Conservation (phyloP, 2,329 filamentous ascomycete genomes). For the Calonectria crousiana region DNA sequence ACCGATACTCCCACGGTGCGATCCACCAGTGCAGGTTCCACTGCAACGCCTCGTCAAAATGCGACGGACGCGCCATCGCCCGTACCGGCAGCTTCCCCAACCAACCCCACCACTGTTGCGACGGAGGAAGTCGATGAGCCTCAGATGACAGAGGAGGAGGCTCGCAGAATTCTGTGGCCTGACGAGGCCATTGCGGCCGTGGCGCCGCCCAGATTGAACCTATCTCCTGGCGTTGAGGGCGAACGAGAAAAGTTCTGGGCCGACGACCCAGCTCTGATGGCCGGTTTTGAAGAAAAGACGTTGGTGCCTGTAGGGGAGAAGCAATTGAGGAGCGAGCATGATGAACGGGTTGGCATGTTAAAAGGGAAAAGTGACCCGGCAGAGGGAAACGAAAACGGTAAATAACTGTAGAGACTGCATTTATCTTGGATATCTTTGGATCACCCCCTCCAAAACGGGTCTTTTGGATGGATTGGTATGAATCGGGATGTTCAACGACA, state of each 20-base stretch:
- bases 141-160: conserved; percentile 56
- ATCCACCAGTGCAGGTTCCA: conserved; percentile 32
- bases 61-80: conserved; percentile 22
- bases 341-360: conserved; percentile 41
- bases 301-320: conserved; percentile 51
- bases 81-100: conserved; percentile 11
- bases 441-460: neutral
- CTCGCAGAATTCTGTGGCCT: conserved; percentile 55
- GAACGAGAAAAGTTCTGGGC: conserved; percentile 56
- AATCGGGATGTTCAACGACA: neutral
- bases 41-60: conserved; percentile 36
- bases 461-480: neutral
- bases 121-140: conserved; percentile 44
- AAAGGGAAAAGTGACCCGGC: conserved; percentile 34
- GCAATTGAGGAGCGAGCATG: conserved; percentile 50
- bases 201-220: conserved; percentile 7
- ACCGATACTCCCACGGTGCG: conserved; percentile 37
- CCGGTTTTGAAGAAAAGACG: conserved; percentile 54
- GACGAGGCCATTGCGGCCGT: conserved; percentile 42
- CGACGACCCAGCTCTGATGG: conserved; percentile 49
- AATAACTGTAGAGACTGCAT: conserved; percentile 31
- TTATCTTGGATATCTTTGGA: conserved; percentile 5
- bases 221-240: conserved; percentile 38
- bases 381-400: conserved; percentile 20
- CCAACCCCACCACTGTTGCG: conserved; percentile 20